Percentiles rank a stretch among this genome's conserved stretches.
phyloP scores from a whole-genome alignment of 441 rosid genomes.

The Gossypium schwendimanii region DNA sequence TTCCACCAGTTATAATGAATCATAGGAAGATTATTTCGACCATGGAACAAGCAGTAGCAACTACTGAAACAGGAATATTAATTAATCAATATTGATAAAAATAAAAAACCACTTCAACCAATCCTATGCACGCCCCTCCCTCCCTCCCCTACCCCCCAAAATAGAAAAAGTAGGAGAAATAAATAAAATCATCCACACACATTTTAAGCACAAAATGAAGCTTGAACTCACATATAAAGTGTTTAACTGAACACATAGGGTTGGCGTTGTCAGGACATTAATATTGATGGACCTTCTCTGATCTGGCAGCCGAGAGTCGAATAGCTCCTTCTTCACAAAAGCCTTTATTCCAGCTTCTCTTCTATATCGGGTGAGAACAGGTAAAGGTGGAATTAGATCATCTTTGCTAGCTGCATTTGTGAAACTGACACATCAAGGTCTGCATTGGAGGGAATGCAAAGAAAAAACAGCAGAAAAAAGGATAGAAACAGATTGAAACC shows the following conservation, averaged over 20 bases:
- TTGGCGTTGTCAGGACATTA: slow-evolving; percentile 51
- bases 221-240: slow-evolving; percentile 68
- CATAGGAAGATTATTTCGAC: background rate
- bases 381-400: slow-evolving; percentile 90
- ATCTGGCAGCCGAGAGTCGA: slow-evolving; percentile 66
- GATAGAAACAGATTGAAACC: background rate
- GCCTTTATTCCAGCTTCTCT: slow-evolving; percentile 91
- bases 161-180: background rate
- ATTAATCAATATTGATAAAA: background rate
- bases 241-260: slow-evolving; percentile 90
- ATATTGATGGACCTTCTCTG: slow-evolving; percentile 66
- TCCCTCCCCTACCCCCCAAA: background rate
- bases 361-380: slow-evolving; percentile 81
- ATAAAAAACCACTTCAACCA: background rate
- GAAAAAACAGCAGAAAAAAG: background rate
- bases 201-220: slow-evolving; percentile 18
- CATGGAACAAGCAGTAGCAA: background rate
- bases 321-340: slow-evolving; percentile 89
- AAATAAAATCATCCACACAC: background rate
- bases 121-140: background rate
- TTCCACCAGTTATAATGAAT: background rate
- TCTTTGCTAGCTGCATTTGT: slow-evolving; percentile 69
- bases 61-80: background rate
- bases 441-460: slow-evolving; percentile 10
- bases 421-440: slow-evolving; percentile 22